These are phyloP conservation scores for Eudorina sp. DNA, from an alignment of 139 green algal species.

Conservation along the genomic window DNA sequence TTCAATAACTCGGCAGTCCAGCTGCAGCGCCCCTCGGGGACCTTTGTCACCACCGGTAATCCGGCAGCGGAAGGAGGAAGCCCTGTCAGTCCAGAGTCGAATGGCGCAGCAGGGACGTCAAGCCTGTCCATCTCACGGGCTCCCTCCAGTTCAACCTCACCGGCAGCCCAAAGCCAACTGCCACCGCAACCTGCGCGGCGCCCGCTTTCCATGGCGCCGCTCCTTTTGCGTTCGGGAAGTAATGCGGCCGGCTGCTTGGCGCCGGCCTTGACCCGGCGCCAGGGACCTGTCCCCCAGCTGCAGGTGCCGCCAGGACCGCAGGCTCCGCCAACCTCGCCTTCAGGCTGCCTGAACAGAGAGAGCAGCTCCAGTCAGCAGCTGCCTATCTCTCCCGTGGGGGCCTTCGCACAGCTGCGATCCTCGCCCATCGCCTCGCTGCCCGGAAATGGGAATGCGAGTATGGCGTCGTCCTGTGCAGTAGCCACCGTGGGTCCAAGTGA, in stretches of 20 bases:
- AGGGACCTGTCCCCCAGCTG: too few species aligned
- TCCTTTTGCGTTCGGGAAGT: not conserved
- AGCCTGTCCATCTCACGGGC: not conserved
- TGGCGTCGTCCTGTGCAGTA: not conserved
- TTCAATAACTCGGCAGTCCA: not conserved
- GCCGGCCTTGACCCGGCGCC: not conserved
- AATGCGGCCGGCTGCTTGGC: not conserved
- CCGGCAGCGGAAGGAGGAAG: not conserved
- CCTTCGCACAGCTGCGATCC: not conserved
- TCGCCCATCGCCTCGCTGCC: not conserved
- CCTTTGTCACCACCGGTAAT: not conserved
- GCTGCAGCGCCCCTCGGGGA: not conserved
- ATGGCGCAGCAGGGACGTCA: not conserved
- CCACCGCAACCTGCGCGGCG: too few species aligned
- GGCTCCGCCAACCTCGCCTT: not conserved
- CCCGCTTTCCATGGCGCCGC: not conserved
- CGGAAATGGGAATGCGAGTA: not conserved
- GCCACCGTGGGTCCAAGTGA: not conserved
- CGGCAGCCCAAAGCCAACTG: not conserved
- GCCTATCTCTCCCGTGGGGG: not conserved
- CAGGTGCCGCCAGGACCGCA: not conserved
- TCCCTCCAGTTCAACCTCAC: not conserved
- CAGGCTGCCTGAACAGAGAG: not conserved
- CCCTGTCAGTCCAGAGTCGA: not conserved
- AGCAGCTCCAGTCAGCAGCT: not conserved